Conservation (phyloP, 495 filamentous ascomycete genomes). For the Polyplosphaeria fusca region DNA sequence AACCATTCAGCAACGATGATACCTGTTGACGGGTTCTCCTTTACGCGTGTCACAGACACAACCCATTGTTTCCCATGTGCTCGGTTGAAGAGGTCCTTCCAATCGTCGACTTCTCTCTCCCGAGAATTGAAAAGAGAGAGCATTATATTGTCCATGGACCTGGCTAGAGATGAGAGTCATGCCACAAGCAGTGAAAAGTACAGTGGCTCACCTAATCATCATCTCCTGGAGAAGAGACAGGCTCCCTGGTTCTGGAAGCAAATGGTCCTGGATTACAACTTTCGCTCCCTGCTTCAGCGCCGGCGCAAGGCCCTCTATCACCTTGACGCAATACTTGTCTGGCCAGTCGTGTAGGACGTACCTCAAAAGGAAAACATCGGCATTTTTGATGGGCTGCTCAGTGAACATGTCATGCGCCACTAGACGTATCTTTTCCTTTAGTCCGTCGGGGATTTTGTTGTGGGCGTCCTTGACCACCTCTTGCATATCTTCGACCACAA, state of each 20-base stretch:
- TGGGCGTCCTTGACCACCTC: slow-evolving; percentile 47
- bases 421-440: slow-evolving; percentile 47
- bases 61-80: not conserved
- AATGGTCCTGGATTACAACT: slow-evolving; percentile 7
- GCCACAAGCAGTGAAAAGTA: not conserved
- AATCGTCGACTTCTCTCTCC: slow-evolving; percentile 2
- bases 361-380: slow-evolving; percentile 42
- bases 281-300: slow-evolving; percentile 6
- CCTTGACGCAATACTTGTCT: slow-evolving; percentile 10
- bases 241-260: slow-evolving; percentile 10
- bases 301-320: not conserved
- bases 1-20: slow-evolving; percentile 8
- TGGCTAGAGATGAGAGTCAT: not conserved
- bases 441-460: slow-evolving; percentile 40
- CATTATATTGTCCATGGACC: slow-evolving; percentile 13
- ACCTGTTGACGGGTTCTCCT: slow-evolving; percentile 7
- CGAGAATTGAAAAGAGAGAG: slow-evolving; percentile 7
- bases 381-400: slow-evolving; percentile 51
- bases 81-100: not conserved
- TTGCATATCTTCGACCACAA: slow-evolving; percentile 57
- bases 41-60: slow-evolving; percentile 2
- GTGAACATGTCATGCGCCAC: slow-evolving; percentile 55
- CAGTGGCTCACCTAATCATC: slow-evolving; percentile 1
- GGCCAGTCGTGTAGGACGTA: slow-evolving; percentile 26
- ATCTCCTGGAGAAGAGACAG: slow-evolving; percentile 9